A percentile compares a stretch with the other conserved stretches of the same genome.
Evolutionary conservation across 2,329 filamentous ascomycete genomes (phyloP).

Genomic region (Monilinia fructigena): DNA sequence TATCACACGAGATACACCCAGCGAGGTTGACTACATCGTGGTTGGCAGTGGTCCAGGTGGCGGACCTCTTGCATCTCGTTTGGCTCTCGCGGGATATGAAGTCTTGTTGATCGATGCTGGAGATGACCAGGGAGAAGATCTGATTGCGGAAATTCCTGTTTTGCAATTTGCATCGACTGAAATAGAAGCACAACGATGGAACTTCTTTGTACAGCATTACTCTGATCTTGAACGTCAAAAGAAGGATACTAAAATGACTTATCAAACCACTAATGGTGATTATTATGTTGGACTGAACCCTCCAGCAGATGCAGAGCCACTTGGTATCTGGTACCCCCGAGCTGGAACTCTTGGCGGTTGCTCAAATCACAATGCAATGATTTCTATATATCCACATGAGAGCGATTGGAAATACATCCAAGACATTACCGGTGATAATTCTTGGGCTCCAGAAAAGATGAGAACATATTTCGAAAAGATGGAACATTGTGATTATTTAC

Average conservation of each 20-base stretch:
- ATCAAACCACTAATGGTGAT: conserved; percentile 40
- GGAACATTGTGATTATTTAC: conserved; percentile 47
- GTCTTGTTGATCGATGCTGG: conserved; percentile 55
- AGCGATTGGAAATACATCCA: conserved; percentile 34
- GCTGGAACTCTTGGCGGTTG: conserved; percentile 39
- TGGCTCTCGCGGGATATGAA: conserved; percentile 51
- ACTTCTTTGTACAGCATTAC: conserved; percentile 43
- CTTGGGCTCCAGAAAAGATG: conserved; percentile 43
- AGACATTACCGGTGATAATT: conserved; percentile 32
- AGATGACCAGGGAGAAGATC: conserved; percentile 47
- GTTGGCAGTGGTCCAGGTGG: conserved; percentile 55
- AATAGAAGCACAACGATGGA: conserved; percentile 50
- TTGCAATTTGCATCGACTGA: conserved; percentile 47
- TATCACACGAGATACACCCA: background rate
- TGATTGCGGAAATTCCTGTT: conserved; percentile 50
- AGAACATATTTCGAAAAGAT: conserved; percentile 44
- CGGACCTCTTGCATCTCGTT: conserved; percentile 49
- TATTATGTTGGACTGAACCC: conserved; percentile 35
- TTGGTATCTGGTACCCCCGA: conserved; percentile 39
- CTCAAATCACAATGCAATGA: conserved; percentile 32
- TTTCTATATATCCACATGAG: conserved; percentile 29
- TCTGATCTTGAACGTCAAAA: conserved; percentile 25
- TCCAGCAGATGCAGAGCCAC: conserved; percentile 29
- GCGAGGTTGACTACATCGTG: conserved; percentile 49
- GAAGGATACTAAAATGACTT: conserved; percentile 37